Percentiles rank a stretch among this genome's conserved stretches.
Evolutionary conservation across 345 rosid genomes (phyloP).

Genomic region (sweet orange (Citrus sinensis)): DVS_A1.0 CM039167.1:23055001-23055500

Average conservation of each 20-base stretch:
- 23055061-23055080: not conserved
- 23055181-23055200: not conserved
- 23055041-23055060: too few relatives aligned
- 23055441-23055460: constrained; percentile 40
- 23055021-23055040: not conserved
- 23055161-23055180: not conserved
- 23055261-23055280: not conserved
- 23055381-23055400: constrained; percentile 28
- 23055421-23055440: constrained; percentile 31
- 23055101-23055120: not conserved
- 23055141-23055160: not conserved
- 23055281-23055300: not conserved
- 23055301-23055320: not conserved
- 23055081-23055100: not conserved
- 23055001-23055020: not conserved
- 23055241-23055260: constrained; percentile 4
- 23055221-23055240: not conserved
- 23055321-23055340: not conserved
- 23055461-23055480: constrained; percentile 44
- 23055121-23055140: not conserved
- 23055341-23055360: constrained; percentile 7
- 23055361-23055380: constrained; percentile 48
- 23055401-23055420: constrained; percentile 30
- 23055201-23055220: not conserved
- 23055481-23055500: constrained; percentile 28